A percentile compares a stretch with the other conserved stretches of the same genome.
Evolutionary conservation across 2,329 filamentous ascomycete species (phyloP).

Genomic region (Phyllosticta citribraziliensis): DNA sequence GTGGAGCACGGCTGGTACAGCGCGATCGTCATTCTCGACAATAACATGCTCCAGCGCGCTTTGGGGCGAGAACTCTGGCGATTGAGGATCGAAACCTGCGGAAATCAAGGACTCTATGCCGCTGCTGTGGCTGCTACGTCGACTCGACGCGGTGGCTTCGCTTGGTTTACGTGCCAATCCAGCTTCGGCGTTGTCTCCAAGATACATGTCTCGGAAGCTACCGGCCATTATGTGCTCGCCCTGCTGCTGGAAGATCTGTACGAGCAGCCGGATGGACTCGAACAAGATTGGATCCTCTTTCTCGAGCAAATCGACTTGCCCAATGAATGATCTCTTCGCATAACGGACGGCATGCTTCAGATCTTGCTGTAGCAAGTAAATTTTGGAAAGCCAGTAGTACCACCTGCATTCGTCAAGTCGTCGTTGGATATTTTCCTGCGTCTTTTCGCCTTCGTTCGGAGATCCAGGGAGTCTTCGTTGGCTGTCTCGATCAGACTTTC

Average conservation of each 20-base stretch:
- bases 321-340: constrained; percentile 5
- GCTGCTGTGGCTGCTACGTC: not conserved
- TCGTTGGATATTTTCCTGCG: not conserved
- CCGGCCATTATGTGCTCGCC: constrained; percentile 3
- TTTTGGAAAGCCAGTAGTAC: constrained; percentile 5
- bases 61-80: constrained; percentile 1
- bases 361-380: constrained; percentile 4
- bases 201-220: constrained; percentile 3
- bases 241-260: constrained; percentile 7
- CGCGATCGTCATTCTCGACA: constrained; percentile 1
- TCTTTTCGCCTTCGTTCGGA: not conserved
- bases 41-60: not conserved
- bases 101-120: not conserved
- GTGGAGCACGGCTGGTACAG: not conserved
- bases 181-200: constrained; percentile 4
- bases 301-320: not conserved
- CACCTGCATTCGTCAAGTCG: constrained; percentile 2
- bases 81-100: not conserved
- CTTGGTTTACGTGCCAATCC: constrained; percentile 1
- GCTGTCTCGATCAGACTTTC: not conserved
- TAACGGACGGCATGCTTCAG: constrained; percentile 1
- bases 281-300: constrained; percentile 2
- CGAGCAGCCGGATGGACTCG: not conserved
- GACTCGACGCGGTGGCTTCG: not conserved
- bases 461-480: not conserved